Evolutionary conservation across 23 red algal species (phyloP), one percentile per base, ranked within the genome.

Genomic region (Gracilariopsis chorda): DNA sequence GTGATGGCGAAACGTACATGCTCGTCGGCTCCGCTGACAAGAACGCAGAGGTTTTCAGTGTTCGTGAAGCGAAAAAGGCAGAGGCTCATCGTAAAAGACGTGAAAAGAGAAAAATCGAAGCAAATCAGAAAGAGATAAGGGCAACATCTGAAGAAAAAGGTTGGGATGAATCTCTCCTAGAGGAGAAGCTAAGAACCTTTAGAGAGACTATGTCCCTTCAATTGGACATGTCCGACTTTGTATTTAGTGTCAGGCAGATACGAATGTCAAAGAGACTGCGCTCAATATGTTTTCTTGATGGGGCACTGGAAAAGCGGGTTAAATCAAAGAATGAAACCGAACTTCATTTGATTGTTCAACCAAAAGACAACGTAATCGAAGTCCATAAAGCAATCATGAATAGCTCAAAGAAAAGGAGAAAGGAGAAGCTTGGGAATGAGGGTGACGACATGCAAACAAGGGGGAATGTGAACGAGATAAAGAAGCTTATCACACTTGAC

Each of bases 51-150:
- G 32, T 92, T 39, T 96, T 84, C 67, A 49, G 51, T 1, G 40
- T 96, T 24, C 73, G 94, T 7, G 44, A 51, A 6, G 34, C 19
- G 17, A 82, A 77, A 62, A 70, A 92, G 20, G 94, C 87, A 4
- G 81, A 92, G 48, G 74, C 52, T n/a, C 94, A 96, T 57, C 69
- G 70, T 30, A 63, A 64, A 28, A 49, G 88, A 32, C 74, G 88
- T 28, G 57, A 71, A 16, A 92, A 92, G 76, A 80, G 63, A 43
- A 19, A 44, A 36, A 39, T 68, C 14, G 77, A 47, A 45, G 30
- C 74, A 11, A 48, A 29, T 16, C 53, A 92, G 76, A 82, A 69
- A 36, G 59, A 71, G 2, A 23, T 52, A 59, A 42, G 12, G 28
- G 73, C 35, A 3, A 61, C 41, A 56, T 48, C 8, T 3, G 57